Conservation (phyloP, 106 monocot species). For the Dendrobium officinale region DNA sequence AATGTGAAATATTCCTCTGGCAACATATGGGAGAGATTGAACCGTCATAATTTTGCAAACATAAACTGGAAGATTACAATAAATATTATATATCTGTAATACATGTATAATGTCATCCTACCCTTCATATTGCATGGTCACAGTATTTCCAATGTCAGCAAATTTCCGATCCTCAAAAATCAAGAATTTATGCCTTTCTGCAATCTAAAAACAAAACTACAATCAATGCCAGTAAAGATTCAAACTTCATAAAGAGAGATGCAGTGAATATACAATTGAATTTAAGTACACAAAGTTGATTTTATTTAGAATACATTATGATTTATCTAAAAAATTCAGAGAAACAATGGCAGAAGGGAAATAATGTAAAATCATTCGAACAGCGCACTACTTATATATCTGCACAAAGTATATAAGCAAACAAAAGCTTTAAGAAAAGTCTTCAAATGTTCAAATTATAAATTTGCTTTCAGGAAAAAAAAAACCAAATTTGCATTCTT, state of each 20-base stretch:
- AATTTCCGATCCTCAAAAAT: slow-evolving; percentile 99
- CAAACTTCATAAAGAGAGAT: not conserved
- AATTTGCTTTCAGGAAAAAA: not conserved
- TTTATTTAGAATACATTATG: not conserved
- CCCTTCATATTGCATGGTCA: slow-evolving; percentile 99
- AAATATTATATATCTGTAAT: not conserved
- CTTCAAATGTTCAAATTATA: not conserved
- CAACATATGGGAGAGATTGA: slow-evolving; percentile 5
- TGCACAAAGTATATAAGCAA: not conserved
- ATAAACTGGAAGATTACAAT: not conserved
- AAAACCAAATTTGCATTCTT: not conserved
- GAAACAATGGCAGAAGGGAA: not conserved
- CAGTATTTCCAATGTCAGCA: slow-evolving; percentile 98
- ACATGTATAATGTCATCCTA: slow-evolving; percentile 25
- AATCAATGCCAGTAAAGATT: slow-evolving; percentile 1
- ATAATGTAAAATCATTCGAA: not conserved
- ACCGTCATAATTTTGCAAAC: not conserved
- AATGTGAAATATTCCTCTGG: slow-evolving; percentile 88
- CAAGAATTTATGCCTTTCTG: slow-evolving; percentile 88
- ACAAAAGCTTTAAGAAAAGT: not conserved
- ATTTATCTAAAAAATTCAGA: not conserved
- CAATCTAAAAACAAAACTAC: slow-evolving; percentile 51
- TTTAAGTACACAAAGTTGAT: not conserved
- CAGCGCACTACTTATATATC: not conserved
- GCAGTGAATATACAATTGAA: not conserved